These are phyloP conservation scores for Hysterangium stoloniferum DNA, from an alignment of 768 basidiomycete species.

Conservation along the genomic window DNA sequence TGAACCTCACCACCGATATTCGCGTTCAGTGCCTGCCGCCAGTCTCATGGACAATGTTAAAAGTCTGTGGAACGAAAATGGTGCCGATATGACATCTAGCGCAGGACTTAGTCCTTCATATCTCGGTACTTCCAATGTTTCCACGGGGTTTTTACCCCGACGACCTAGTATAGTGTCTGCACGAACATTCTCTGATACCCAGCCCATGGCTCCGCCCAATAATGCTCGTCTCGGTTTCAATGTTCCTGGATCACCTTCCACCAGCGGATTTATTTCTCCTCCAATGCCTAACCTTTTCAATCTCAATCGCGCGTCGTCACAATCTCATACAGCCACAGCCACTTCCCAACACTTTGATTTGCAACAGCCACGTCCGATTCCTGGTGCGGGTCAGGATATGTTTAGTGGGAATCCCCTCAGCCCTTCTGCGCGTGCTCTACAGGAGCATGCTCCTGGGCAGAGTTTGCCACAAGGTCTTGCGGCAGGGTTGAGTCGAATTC, in stretches of 20 bases:
- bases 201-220: background rate
- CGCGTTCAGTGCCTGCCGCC: conserved; percentile 74
- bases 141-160: conserved; percentile 13
- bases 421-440: conserved; percentile 71
- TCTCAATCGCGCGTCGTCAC: conserved; percentile 1
- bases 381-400: conserved; percentile 17
- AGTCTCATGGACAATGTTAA: conserved; percentile 68
- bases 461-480: conserved; percentile 88
- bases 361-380: conserved; percentile 24
- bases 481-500: conserved; percentile 84
- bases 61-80: conserved; percentile 72
- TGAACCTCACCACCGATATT: conserved; percentile 58
- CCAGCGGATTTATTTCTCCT: conserved; percentile 4
- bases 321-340: conserved; percentile 30
- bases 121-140: conserved; percentile 14
- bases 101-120: conserved; percentile 13
- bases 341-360: conserved; percentile 40
- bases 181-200: conserved; percentile 8
- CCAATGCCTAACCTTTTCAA: conserved; percentile 2
- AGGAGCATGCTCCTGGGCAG: conserved; percentile 85
- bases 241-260: conserved; percentile 3
- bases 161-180: background rate
- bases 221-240: conserved; percentile 5
- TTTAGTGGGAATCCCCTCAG: conserved; percentile 10
- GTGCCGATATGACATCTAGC: conserved; percentile 10